A percentile compares a stretch with the other conserved stretches of the same genome.
phyloP scores from a whole-genome alignment of 768 basidiomycete species.

The Chalciporus sphaerocephalus region DNA sequence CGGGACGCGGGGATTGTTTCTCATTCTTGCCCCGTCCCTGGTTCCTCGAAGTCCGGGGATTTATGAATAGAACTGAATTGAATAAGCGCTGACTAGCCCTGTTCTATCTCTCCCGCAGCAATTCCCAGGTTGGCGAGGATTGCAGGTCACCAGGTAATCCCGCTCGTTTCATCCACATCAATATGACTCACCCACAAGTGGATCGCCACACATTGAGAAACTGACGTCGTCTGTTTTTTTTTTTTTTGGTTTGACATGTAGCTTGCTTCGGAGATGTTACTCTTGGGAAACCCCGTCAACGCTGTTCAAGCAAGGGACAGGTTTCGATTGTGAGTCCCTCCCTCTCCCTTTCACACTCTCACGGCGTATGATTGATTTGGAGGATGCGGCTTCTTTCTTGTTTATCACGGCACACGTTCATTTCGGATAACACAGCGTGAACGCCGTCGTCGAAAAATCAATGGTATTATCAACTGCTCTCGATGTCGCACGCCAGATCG shows the following conservation, averaged over 20 bases:
- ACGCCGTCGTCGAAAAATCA: constrained; percentile 54
- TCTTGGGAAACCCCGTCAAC: constrained; percentile 64
- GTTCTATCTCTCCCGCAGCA: constrained; percentile 33
- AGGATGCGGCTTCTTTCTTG: constrained; percentile 8
- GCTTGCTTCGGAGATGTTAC: constrained; percentile 73
- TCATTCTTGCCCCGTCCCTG: not conserved
- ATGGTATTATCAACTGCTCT: constrained; percentile 59
- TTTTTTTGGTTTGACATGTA: constrained; percentile 29
- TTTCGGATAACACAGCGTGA: constrained; percentile 48
- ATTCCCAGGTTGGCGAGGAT: constrained; percentile 65
- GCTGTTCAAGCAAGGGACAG: constrained; percentile 64
- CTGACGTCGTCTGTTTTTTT: not conserved
- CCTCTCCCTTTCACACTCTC: constrained; percentile 15
- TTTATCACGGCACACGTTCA: constrained; percentile 13
- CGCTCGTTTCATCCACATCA: not conserved
- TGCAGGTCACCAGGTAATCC: constrained; percentile 70
- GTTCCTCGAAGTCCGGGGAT: not conserved
- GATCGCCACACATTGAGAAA: constrained; percentile 15
- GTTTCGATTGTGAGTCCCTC: constrained; percentile 70
- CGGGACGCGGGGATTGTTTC: not conserved
- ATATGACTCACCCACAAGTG: constrained; percentile 5
- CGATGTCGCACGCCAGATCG: constrained; percentile 54
- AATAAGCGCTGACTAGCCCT: constrained; percentile 10
- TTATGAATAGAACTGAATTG: constrained; percentile 4
- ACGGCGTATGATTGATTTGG: constrained; percentile 7